Conservation (phyloP, 306 rosid genomes). For the Hylodesmum podocarpum region DNA sequence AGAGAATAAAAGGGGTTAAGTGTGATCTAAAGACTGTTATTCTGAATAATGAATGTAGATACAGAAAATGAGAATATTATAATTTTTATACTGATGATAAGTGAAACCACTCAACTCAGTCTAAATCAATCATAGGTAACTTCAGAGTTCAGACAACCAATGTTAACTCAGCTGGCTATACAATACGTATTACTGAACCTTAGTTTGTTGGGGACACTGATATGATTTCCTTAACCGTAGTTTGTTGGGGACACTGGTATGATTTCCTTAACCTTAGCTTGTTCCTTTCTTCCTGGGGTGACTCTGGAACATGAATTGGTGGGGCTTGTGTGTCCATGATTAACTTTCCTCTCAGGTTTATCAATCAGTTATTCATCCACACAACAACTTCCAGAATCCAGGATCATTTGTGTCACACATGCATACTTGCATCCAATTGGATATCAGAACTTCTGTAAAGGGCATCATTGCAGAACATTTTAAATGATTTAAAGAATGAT, state of each 20-base stretch:
- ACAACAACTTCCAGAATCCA: background rate
- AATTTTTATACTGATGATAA: background rate
- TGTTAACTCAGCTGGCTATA: background rate
- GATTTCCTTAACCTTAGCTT: background rate
- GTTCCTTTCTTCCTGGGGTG: background rate
- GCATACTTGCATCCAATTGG: background rate
- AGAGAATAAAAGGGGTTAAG: background rate
- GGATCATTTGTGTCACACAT: background rate
- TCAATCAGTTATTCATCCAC: background rate
- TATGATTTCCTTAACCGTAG: background rate
- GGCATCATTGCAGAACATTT: background rate
- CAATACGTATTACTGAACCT: background rate
- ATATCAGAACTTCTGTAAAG: no score
- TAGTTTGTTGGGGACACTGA: background rate
- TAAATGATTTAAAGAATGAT: background rate
- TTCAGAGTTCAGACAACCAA: background rate
- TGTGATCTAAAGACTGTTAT: background rate
- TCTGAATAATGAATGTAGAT: background rate
- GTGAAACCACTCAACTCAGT: background rate
- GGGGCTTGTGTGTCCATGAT: background rate
- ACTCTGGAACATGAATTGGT: background rate
- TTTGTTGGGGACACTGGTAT: background rate
- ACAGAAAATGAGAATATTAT: background rate
- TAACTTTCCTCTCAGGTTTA: background rate
- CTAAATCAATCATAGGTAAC: background rate